Base-by-base conservation (phyloP, 2,329 filamentous ascomycete species). In the Aspergillus sp. region DNA sequence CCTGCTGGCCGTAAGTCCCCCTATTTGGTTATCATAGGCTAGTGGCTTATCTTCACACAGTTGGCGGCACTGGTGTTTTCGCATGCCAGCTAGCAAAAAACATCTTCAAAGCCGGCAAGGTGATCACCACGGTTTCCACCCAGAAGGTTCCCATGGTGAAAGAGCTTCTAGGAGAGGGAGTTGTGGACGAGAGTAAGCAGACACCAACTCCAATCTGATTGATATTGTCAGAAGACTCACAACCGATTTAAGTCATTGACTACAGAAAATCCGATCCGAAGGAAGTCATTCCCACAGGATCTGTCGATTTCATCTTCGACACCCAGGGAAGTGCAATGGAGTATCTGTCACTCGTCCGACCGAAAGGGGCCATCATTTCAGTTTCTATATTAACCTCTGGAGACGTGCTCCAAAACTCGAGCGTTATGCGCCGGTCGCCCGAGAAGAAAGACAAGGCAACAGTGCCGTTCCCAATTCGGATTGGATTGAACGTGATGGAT, bases 91-190 rank as follows among this genome's bases (percentile, higher is more conserved):
- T 85, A 2, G 79, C 82, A 2, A 82, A 81, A 63, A 80, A 82
- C 31, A 74, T 80, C 3, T 84, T 81, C 52, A 75, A 78, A 0
- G 83, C 79, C 1, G 68, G 68, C 0, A 77, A 73, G 50, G 72
- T 85, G 56, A 80, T 86, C 50, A 76, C 82, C 0, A 84, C 82
- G 0, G 81, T 82, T 0, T 85, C 83, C 4, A 84, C 82, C 26
- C 60, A 75, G 11, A 86, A 86, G 68, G 59, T 86, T 39, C 61
- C 71, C 0, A 72, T 79, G 20, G 79, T 84, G 0, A 75, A 78
- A 49, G 63, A 77, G 58, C 65, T 78, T 6, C 65, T 81, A 10
- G 78, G 78, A 2, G 67, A 77, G 0, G 80, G 78, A 0, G 70
- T 81, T 6, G 78, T 83, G 2, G 82, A 84, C 67, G 74, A 82